A percentile compares a stretch with the other conserved stretches of the same genome.
Conservation (phyloP, 345 rosid genomes). For the Acer negundo region DNA sequence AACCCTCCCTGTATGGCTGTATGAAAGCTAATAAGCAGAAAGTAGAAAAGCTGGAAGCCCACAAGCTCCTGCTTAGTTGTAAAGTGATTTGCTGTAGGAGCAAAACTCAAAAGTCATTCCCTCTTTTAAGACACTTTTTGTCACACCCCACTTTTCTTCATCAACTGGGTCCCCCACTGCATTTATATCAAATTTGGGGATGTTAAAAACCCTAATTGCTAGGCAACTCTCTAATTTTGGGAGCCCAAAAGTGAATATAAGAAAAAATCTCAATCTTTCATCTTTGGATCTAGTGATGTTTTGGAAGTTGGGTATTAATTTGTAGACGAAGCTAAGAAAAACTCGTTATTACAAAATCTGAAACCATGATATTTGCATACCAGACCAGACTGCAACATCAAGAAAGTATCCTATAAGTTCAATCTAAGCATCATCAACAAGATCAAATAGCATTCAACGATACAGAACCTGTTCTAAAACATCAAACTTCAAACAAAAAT, state of each 20-base stretch:
- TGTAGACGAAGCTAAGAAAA: background rate
- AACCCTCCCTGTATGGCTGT: background rate
- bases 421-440: conserved; percentile 9
- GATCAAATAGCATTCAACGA: conserved; percentile 12
- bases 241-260: background rate
- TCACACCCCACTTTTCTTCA: background rate
- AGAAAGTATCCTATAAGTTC: conserved; percentile 11
- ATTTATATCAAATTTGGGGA: background rate
- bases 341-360: background rate
- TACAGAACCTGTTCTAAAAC: background rate
- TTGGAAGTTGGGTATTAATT: background rate
- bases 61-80: conserved; percentile 18
- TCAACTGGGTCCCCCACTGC: conserved; percentile 8
- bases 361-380: background rate
- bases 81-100: conserved; percentile 12
- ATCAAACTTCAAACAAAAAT: background rate
- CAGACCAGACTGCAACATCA: background rate
- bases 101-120: conserved; percentile 7
- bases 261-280: background rate
- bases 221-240: background rate
- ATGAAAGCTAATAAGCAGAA: background rate
- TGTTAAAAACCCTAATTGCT: background rate
- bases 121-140: background rate
- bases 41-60: too few species aligned
- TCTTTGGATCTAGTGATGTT: background rate